Evolutionary conservation across 306 rosid genomes (phyloP).

Genomic region (Arachis stenosperma): DNA sequence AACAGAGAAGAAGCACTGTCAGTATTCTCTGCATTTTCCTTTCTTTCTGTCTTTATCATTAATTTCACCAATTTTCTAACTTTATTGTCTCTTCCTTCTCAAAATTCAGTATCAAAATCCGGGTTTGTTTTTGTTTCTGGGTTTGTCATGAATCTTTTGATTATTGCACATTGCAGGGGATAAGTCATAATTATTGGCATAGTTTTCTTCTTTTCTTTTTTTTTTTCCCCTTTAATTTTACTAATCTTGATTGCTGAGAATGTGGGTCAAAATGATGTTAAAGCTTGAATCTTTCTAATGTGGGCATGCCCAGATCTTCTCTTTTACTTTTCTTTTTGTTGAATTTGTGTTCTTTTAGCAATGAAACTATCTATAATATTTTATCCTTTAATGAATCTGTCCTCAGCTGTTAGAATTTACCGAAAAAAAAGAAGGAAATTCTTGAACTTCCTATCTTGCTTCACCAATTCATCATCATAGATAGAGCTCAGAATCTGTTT

Average conservation of each 20-base stretch:
- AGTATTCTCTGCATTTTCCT: constrained; percentile 32
- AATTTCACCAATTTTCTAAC: background rate
- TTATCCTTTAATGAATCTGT: constrained; percentile 12
- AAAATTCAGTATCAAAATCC: background rate
- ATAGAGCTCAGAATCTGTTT: constrained; percentile 40
- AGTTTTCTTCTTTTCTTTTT: background rate
- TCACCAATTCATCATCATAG: background rate
- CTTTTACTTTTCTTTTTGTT: constrained; percentile 23
- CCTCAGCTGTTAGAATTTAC: constrained; percentile 12
- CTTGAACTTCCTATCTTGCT: no score
- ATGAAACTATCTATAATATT: background rate
- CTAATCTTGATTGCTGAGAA: constrained; percentile 36
- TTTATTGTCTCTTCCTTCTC: constrained; percentile 7
- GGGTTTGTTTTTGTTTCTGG: constrained; percentile 34
- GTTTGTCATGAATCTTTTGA: constrained; percentile 17
- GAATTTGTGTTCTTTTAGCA: background rate
- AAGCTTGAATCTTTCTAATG: constrained; percentile 23
- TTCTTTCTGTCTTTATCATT: constrained; percentile 1
- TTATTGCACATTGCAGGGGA: background rate
- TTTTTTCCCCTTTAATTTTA: background rate
- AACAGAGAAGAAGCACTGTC: constrained; percentile 95
- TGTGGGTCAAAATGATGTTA: background rate
- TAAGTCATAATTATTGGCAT: background rate
- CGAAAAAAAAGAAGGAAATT: no score
- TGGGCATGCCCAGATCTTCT: constrained; percentile 26